These are phyloP conservation scores for Talaromyces sp. DNA, from an alignment of 2,329 filamentous ascomycete species.

Conservation along the genomic window DNA sequence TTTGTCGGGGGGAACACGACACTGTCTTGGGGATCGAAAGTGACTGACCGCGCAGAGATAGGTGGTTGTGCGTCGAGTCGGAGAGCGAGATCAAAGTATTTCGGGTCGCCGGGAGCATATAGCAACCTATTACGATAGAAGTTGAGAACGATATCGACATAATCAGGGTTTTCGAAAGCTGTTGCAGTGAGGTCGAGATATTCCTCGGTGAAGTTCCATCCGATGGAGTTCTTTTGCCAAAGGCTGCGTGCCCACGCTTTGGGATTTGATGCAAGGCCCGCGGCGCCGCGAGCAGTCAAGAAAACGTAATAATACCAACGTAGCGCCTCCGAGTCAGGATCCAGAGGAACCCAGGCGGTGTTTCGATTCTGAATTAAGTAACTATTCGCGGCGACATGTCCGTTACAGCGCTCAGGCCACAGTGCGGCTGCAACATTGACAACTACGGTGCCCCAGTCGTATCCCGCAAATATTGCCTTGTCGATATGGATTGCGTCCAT, in stretches of 20 bases:
- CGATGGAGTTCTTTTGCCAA: conserved; percentile 23
- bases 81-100: background rate
- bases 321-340: conserved; percentile 18
- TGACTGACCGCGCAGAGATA: conserved; percentile 15
- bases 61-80: conserved; percentile 12
- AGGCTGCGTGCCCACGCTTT: conserved; percentile 19
- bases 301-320: conserved; percentile 26
- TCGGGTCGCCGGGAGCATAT: conserved; percentile 14
- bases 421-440: conserved; percentile 23
- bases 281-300: conserved; percentile 21
- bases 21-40: conserved; percentile 15
- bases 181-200: conserved; percentile 19
- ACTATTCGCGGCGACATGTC: conserved; percentile 21
- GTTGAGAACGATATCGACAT: conserved; percentile 16
- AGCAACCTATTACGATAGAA: conserved; percentile 17
- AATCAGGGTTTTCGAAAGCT: conserved; percentile 15
- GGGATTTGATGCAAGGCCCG: conserved; percentile 17
- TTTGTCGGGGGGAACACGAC: conserved; percentile 15
- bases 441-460: conserved; percentile 26
- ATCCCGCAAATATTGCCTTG: conserved; percentile 25
- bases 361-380: conserved; percentile 18
- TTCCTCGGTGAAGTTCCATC: conserved; percentile 20
- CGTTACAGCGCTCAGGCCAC: conserved; percentile 24
- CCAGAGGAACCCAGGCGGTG: conserved; percentile 18
- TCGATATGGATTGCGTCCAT: conserved; percentile 22